A percentile compares a stretch with the other conserved stretches of the same genome.
Conservation (phyloP, 1,139 yeast species). For the Geotrichum klebahnii region DNA sequence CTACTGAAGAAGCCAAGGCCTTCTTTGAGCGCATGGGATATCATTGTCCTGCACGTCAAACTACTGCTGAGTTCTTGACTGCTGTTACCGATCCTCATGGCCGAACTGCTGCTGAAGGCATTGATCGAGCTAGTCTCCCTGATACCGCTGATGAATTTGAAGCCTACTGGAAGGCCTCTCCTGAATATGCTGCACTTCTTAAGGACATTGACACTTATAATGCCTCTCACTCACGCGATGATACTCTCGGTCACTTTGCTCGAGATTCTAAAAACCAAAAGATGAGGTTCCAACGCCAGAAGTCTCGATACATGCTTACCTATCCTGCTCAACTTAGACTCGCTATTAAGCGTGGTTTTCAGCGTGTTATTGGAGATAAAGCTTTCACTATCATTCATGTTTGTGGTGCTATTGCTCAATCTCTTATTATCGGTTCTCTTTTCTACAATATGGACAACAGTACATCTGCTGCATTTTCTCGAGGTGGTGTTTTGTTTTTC, state of each 20-base stretch:
- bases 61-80: constrained; percentile 56
- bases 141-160: constrained; percentile 54
- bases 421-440: constrained; percentile 53
- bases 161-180: constrained; percentile 50
- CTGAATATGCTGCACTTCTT: constrained; percentile 43
- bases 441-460: constrained; percentile 48
- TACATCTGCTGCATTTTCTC: constrained; percentile 51
- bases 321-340: constrained; percentile 38
- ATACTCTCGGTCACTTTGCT: constrained; percentile 24
- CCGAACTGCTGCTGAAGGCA: constrained; percentile 42
- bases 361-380: constrained; percentile 52
- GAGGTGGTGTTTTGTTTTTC: constrained; percentile 48
- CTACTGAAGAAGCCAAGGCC: constrained; percentile 46
- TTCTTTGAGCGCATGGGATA: constrained; percentile 59
- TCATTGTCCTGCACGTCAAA: constrained; percentile 54
- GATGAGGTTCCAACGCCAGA: constrained; percentile 34
- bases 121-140: constrained; percentile 43
- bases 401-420: constrained; percentile 49
- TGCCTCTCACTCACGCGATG: constrained; percentile 41
- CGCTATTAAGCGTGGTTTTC: constrained; percentile 48
- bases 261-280: constrained; percentile 28
- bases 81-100: constrained; percentile 57
- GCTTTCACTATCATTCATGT: constrained; percentile 48
- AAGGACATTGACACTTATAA: constrained; percentile 43
- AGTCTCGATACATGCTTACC: constrained; percentile 39